Percentiles rank a stretch among this genome's conserved stretches.
These are phyloP conservation scores for Arthrobotrys megalospora DNA, from an alignment of 2,329 filamentous ascomycete species.

Conservation along the genomic window DNA sequence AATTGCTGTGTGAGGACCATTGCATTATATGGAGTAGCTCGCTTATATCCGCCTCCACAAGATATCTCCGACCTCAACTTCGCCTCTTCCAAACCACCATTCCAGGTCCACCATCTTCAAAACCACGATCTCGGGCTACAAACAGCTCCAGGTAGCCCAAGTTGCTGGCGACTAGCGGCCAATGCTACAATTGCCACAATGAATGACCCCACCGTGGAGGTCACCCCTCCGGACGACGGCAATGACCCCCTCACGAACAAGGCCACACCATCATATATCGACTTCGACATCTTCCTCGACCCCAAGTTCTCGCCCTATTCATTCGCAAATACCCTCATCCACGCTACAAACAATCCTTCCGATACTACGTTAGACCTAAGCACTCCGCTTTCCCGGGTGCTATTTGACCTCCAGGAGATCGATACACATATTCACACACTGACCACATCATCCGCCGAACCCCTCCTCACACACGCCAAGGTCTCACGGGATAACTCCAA, in stretches of 20 bases:
- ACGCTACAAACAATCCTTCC: slow-evolving; percentile 90
- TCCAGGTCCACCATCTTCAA: not conserved
- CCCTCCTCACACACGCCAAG: slow-evolving; percentile 83
- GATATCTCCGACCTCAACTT: not conserved
- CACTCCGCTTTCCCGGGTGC: slow-evolving; percentile 90
- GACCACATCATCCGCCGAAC: slow-evolving; percentile 85
- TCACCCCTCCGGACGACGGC: slow-evolving; percentile 30
- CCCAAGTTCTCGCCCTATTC: slow-evolving; percentile 83
- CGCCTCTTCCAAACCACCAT: slow-evolving; percentile 13
- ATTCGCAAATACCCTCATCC: slow-evolving; percentile 91
- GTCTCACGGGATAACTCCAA: slow-evolving; percentile 80
- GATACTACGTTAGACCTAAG: slow-evolving; percentile 93
- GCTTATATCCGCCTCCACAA: slow-evolving; percentile 10
- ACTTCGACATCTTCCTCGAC: slow-evolving; percentile 91
- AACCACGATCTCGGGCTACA: slow-evolving; percentile 14
- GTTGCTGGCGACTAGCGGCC: slow-evolving; percentile 25
- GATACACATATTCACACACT: slow-evolving; percentile 94
- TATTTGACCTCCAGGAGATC: slow-evolving; percentile 97
- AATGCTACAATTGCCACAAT: slow-evolving; percentile 32
- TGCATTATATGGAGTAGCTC: not conserved
- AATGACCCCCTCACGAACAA: slow-evolving; percentile 40
- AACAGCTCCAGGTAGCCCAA: slow-evolving; percentile 22
- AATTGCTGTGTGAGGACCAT: too few relatives aligned
- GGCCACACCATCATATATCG: slow-evolving; percentile 80
- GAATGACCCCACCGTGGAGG: slow-evolving; percentile 46